These are phyloP conservation scores for Elsinoe fawcettii DNA, from an alignment of 2,329 filamentous ascomycete species.

Conservation along the genomic window DNA sequence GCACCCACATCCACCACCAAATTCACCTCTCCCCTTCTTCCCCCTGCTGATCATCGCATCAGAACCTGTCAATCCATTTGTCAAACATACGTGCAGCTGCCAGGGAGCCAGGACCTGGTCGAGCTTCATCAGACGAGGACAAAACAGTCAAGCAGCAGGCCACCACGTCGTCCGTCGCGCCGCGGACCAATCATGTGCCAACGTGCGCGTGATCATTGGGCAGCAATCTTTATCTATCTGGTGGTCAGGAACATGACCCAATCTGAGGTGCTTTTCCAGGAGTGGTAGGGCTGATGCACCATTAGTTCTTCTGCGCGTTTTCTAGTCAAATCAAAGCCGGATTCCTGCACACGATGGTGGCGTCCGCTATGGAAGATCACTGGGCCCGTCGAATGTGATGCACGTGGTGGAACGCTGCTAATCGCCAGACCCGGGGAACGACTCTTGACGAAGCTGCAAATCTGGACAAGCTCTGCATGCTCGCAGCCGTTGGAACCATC, in stretches of 20 bases:
- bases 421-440: conserved; percentile 1
- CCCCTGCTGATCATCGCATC: conserved; percentile 10
- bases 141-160: not conserved
- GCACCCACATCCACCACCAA: not conserved
- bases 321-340: conserved; percentile 2
- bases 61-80: not conserved
- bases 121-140: not conserved
- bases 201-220: conserved; percentile 14
- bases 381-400: not conserved
- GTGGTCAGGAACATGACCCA: not conserved
- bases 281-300: not conserved
- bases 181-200: conserved; percentile 13
- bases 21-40: not conserved
- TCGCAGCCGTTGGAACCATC: not conserved
- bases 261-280: not conserved
- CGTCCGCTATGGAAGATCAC: not conserved
- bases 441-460: not conserved
- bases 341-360: conserved; percentile 4
- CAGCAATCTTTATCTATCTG: not conserved
- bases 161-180: not conserved
- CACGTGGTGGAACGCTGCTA: not conserved
- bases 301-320: not conserved
- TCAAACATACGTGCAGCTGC: not conserved
- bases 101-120: not conserved
- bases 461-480: not conserved